A percentile compares a stretch with the other conserved stretches of the same genome.
Evolutionary conservation across 495 filamentous ascomycete species (phyloP).

Genomic region (Penicillium longicatenatum): DNA sequence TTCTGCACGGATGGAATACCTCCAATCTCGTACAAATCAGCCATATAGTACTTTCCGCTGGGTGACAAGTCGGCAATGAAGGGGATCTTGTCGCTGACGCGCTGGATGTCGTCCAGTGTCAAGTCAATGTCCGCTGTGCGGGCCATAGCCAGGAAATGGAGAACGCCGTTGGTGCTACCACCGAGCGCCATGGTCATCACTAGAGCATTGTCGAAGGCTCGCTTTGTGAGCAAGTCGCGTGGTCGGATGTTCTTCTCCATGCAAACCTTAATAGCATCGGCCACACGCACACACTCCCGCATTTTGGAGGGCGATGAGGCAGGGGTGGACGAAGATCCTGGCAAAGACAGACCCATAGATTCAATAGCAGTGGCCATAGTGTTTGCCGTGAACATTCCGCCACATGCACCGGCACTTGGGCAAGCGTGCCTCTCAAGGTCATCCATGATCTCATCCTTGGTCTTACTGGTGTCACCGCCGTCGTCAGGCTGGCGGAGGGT

Average conservation of each 20-base stretch:
- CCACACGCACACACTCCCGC: constrained; percentile 86
- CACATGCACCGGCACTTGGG: constrained; percentile 91
- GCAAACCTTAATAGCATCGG: constrained; percentile 80
- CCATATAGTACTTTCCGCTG: constrained; percentile 86
- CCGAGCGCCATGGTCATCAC: constrained; percentile 92
- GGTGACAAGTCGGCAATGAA: constrained; percentile 94
- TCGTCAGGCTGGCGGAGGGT: constrained; percentile 59
- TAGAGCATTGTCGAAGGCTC: constrained; percentile 89
- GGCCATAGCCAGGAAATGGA: constrained; percentile 96
- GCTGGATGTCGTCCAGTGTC: constrained; percentile 84
- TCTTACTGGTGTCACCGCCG: constrained; percentile 58
- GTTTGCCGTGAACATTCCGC: constrained; percentile 97
- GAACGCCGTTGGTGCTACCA: constrained; percentile 87
- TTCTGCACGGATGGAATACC: constrained; percentile 92
- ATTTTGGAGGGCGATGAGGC: constrained; percentile 87
- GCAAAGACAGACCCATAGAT: constrained; percentile 88
- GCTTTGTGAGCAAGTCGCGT: constrained; percentile 79
- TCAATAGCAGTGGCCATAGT: constrained; percentile 97
- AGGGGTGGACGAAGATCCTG: constrained; percentile 88
- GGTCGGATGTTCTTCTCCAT: constrained; percentile 89
- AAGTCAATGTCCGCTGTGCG: constrained; percentile 82
- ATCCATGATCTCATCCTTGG: constrained; percentile 76
- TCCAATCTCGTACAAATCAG: constrained; percentile 92
- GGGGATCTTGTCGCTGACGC: constrained; percentile 85
- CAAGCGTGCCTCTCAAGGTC: constrained; percentile 87